Evolutionary conservation across 192 early-diverging fungal species (phyloP).

Genomic region (Coemansia sp.): DNA sequence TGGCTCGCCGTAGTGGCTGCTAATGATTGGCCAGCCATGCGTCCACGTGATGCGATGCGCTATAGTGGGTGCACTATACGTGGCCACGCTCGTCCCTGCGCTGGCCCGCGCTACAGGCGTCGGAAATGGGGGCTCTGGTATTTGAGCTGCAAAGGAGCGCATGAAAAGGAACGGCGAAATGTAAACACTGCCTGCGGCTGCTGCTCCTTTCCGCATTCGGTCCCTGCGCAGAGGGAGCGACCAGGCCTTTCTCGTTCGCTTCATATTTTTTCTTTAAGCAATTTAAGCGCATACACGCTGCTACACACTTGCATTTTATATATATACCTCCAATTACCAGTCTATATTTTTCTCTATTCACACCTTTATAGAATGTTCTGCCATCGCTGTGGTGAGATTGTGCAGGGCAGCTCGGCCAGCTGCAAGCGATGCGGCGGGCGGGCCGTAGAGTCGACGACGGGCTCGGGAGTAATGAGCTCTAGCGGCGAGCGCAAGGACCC

Average conservation of each 20-base stretch:
- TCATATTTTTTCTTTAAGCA: background rate
- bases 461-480: conserved; percentile 3
- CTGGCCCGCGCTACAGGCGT: too few relatives aligned
- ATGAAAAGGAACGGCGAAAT: too few relatives aligned
- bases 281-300: background rate
- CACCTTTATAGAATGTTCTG: conserved; percentile 34
- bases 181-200: too few relatives aligned
- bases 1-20: too few relatives aligned
- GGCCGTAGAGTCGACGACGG: conserved; percentile 29
- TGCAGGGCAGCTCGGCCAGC: background rate
- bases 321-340: background rate
- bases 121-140: too few relatives aligned
- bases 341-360: background rate
- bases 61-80: too few relatives aligned
- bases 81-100: too few relatives aligned
- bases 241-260: background rate
- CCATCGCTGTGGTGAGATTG: conserved; percentile 41
- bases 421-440: conserved; percentile 37
- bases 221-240: too few relatives aligned
- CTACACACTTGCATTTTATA: background rate
- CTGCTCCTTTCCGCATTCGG: too few relatives aligned
- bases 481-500: conserved; percentile 36
- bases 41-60: too few relatives aligned
- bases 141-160: too few relatives aligned
- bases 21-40: too few relatives aligned